Conservation (phyloP, 352 stramenopile species). For the Globisporangium viniferum region DNA sequence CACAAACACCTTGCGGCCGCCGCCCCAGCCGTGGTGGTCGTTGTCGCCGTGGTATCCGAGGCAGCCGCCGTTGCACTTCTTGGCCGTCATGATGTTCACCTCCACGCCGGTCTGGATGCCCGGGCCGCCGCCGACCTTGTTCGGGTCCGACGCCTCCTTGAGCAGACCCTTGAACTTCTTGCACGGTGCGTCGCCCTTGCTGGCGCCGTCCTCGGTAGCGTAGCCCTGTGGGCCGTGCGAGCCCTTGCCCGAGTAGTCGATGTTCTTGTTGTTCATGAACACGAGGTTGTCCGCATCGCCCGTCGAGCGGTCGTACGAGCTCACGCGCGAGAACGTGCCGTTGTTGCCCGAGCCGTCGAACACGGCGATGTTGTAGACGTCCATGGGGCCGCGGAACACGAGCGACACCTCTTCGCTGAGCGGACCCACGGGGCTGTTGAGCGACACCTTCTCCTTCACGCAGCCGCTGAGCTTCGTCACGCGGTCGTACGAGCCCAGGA, state of each 20-base stretch:
- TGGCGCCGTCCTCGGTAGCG: constrained; percentile 13
- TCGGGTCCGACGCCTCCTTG: constrained; percentile 18
- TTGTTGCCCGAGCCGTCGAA: constrained; percentile 15
- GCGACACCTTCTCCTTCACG: constrained; percentile 30
- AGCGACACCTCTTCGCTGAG: constrained; percentile 57
- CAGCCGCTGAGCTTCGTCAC: constrained; percentile 43
- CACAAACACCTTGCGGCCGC: constrained; percentile 27
- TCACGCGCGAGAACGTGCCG: neutral
- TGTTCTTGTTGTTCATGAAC: constrained; percentile 29
- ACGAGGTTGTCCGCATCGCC: constrained; percentile 20
- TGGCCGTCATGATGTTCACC: constrained; percentile 26
- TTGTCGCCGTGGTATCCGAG: constrained; percentile 19
- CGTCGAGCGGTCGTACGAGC: neutral
- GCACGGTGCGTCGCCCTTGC: neutral
- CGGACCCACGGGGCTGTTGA: constrained; percentile 52
- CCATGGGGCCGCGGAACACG: constrained; percentile 54
- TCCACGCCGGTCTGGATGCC: constrained; percentile 24
- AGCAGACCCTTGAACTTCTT: constrained; percentile 13
- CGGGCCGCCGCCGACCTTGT: constrained; percentile 9
- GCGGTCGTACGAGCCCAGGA: constrained; percentile 43
- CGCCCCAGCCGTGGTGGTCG: constrained; percentile 21
- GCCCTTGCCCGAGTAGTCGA: constrained; percentile 19
- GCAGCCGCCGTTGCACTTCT: constrained; percentile 11
- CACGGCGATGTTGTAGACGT: constrained; percentile 59
- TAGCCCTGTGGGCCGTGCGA: constrained; percentile 20